Evolutionary conservation across 805 yeast species (phyloP).

Genomic region (Myxozyma lipomycoides): DNA sequence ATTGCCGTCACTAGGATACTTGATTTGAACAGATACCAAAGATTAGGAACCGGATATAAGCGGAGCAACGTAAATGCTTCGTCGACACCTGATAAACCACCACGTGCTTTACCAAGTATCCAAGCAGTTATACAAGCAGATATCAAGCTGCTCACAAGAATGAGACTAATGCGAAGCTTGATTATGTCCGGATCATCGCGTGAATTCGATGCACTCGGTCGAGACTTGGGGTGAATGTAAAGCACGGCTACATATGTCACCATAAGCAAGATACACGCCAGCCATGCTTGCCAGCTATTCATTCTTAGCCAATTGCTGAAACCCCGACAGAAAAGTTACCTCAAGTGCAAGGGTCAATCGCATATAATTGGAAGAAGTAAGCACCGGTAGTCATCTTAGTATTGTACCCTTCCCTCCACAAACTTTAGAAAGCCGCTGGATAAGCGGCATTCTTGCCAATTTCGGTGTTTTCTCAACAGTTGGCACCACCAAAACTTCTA

Average conservation of each 20-base stretch:
- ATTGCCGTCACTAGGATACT: constrained; percentile 34
- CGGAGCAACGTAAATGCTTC: background rate
- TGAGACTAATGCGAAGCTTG: constrained; percentile 12
- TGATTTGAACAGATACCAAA: constrained; percentile 11
- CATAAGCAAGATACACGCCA: constrained; percentile 12
- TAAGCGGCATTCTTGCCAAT: no score
- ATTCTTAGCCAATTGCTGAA: no score
- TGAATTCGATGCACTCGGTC: constrained; percentile 22
- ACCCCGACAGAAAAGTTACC: no score
- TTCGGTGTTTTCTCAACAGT: no score
- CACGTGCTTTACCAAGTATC: no score
- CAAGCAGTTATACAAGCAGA: constrained; percentile 13
- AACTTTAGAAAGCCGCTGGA: no score
- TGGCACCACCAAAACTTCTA: no score
- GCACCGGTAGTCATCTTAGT: no score
- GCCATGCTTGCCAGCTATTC: background rate
- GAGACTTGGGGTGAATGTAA: constrained; percentile 22
- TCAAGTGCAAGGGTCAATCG: no score
- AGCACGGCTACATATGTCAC: constrained; percentile 28
- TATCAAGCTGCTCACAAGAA: constrained; percentile 15
- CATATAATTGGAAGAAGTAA: no score
- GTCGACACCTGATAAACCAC: background rate
- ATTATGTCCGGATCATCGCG: constrained; percentile 19
- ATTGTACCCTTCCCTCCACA: no score
- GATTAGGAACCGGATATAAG: constrained; percentile 12